These are phyloP conservation scores for Petunia axillaris DNA, from an alignment of 257 asterid genomes.

Conservation along the genomic window DNA sequence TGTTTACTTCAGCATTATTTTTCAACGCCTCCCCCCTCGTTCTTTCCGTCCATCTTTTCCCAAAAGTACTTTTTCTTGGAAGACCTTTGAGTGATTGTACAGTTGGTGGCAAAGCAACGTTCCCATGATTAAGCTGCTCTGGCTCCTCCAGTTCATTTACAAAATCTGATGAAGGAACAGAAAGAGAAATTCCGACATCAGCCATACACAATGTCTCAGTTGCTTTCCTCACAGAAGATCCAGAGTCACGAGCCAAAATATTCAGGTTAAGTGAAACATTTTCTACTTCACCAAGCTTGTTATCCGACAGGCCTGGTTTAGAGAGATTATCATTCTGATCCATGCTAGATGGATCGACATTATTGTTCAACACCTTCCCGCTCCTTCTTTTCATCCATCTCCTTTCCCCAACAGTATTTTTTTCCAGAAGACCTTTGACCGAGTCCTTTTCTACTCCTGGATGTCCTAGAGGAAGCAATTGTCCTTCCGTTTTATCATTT, in stretches of 20 bases:
- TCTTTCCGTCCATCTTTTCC: no score
- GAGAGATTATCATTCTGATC: slow-evolving; percentile 35
- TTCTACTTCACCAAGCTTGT: slow-evolving; percentile 27
- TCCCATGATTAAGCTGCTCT: no score
- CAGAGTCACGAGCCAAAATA: slow-evolving; percentile 32
- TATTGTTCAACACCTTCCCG: slow-evolving; percentile 21
- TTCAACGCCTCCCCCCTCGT: no score
- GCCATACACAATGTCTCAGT: background rate
- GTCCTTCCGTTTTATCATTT: slow-evolving; percentile 9
- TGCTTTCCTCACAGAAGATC: slow-evolving; percentile 31
- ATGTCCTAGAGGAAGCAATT: slow-evolving; percentile 26
- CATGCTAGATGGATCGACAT: slow-evolving; percentile 29
- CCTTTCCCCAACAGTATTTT: slow-evolving; percentile 32
- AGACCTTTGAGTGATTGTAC: no score
- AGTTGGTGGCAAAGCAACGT: no score
- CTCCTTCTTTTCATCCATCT: slow-evolving; percentile 23
- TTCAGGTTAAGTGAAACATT: slow-evolving; percentile 19
- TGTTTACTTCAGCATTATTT: background rate
- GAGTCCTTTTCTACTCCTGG: slow-evolving; percentile 33
- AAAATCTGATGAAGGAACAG: slow-evolving; percentile 26
- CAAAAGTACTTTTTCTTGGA: no score
- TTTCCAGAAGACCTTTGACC: slow-evolving; percentile 30
- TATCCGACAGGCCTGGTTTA: slow-evolving; percentile 20
- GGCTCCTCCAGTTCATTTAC: slow-evolving; percentile 10
- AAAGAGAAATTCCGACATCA: background rate